Percentiles rank a stretch among this genome's conserved stretches.
Conservation (phyloP, 2,329 filamentous ascomycete genomes). For the Diaporthe vexans region DNA sequence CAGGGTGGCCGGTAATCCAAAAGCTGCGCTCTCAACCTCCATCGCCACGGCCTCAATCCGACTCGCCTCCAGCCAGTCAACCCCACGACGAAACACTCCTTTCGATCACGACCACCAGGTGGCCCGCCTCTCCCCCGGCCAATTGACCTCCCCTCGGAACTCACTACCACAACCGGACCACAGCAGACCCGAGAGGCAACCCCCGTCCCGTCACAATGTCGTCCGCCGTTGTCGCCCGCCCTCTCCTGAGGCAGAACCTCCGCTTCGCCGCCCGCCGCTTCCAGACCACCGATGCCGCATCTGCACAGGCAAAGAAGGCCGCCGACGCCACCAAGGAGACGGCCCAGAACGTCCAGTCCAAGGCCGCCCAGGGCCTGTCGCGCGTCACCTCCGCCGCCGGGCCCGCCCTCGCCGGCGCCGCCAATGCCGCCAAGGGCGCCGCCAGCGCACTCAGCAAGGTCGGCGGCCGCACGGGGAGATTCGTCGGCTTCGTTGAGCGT, state of each 20-base stretch:
- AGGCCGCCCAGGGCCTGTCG: constrained; percentile 86
- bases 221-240: constrained; percentile 41
- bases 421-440: constrained; percentile 78
- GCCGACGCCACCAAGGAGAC: constrained; percentile 58
- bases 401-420: constrained; percentile 80
- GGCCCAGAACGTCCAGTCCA: constrained; percentile 65
- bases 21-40: constrained; percentile 37
- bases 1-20: constrained; percentile 30
- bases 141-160: constrained; percentile 10
- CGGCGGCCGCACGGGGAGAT: constrained; percentile 85
- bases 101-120: constrained; percentile 29
- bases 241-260: constrained; percentile 41
- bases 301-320: constrained; percentile 56
- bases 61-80: constrained; percentile 23
- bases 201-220: constrained; percentile 36
- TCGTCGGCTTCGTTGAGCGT: constrained; percentile 90
- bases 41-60: constrained; percentile 20
- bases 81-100: constrained; percentile 32
- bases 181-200: background rate
- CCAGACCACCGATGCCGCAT: constrained; percentile 67
- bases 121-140: constrained; percentile 11
- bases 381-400: constrained; percentile 85
- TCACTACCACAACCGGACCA: background rate
- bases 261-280: constrained; percentile 65
- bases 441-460: constrained; percentile 78